These are phyloP conservation scores for Bromus sterilis DNA, from an alignment of 176 grass and related monocot species.

Conservation along the genomic window DNA sequence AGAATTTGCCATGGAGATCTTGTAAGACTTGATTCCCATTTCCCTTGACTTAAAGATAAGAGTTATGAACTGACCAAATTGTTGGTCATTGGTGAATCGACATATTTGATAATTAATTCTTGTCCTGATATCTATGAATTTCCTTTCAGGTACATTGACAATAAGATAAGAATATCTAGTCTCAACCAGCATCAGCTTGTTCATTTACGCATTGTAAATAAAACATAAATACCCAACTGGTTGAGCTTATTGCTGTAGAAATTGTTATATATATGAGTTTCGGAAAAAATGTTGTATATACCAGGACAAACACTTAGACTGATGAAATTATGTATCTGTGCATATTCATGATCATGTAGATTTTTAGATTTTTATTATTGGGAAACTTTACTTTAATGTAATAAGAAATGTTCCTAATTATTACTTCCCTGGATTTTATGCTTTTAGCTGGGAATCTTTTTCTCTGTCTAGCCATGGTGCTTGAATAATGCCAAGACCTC, in stretches of 20 bases:
- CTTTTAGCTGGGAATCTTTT: background rate
- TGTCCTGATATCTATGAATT: conserved; percentile 10
- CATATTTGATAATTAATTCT: background rate
- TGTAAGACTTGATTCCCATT: conserved; percentile 33
- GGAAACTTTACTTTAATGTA: background rate
- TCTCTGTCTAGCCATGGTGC: background rate
- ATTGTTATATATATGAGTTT: background rate
- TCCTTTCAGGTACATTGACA: conserved; percentile 69
- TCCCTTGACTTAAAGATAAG: background rate
- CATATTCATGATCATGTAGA: background rate
- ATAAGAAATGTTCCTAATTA: background rate
- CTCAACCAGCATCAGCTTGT: conserved; percentile 46
- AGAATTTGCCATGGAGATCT: conserved; percentile 56
- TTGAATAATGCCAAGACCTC: background rate
- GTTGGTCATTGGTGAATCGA: background rate
- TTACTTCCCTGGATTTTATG: background rate
- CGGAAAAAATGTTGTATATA: conserved; percentile 28
- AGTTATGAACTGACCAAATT: background rate
- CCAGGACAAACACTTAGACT: background rate
- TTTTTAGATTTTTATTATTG: background rate
- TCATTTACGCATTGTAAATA: conserved; percentile 51
- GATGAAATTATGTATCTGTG: background rate
- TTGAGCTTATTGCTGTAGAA: background rate
- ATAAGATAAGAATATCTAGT: conserved; percentile 68
- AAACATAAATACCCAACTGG: conserved; percentile 18